Conservation (phyloP, 108 stramenopile species). For the Stephanodiscus triporus region DNA sequence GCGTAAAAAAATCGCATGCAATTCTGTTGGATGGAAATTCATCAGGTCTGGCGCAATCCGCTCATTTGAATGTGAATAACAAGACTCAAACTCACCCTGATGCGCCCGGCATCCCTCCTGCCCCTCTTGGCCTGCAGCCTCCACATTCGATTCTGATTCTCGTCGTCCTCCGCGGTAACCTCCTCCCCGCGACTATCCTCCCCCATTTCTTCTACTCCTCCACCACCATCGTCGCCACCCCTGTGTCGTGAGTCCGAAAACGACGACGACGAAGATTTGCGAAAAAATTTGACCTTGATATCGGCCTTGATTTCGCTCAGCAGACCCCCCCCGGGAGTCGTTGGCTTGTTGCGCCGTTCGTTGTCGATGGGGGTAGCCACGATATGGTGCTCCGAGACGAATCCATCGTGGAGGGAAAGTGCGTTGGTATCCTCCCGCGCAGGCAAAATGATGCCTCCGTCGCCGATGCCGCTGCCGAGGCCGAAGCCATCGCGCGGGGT, state of each 20-base stretch:
- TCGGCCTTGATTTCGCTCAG: not conserved
- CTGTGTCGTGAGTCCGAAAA: not conserved
- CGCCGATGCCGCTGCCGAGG: not conserved
- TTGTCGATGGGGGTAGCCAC: not conserved
- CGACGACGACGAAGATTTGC: not conserved
- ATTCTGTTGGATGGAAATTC: not conserved
- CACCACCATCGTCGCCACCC: not conserved
- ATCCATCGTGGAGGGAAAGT: not conserved
- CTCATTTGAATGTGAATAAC: no score
- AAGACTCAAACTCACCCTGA: constrained; percentile 6
- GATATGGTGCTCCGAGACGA: not conserved
- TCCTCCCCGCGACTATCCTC: not conserved
- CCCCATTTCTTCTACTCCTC: not conserved
- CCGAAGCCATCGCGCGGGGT: not conserved
- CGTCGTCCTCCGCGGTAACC: not conserved
- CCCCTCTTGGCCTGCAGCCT: not conserved
- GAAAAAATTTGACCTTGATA: not conserved
- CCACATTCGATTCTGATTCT: not conserved
- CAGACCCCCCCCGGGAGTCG: not conserved
- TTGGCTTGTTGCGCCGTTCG: not conserved
- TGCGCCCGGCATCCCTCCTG: not conserved
- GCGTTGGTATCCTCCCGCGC: no score
- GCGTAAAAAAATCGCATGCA: constrained; percentile 12
- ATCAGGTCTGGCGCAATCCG: not conserved
- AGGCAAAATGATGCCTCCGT: no score